Evolutionary conservation across 2,329 filamentous ascomycete genomes (phyloP).

Genomic region (Stagonosporopsis cucurbitacearum): DNA sequence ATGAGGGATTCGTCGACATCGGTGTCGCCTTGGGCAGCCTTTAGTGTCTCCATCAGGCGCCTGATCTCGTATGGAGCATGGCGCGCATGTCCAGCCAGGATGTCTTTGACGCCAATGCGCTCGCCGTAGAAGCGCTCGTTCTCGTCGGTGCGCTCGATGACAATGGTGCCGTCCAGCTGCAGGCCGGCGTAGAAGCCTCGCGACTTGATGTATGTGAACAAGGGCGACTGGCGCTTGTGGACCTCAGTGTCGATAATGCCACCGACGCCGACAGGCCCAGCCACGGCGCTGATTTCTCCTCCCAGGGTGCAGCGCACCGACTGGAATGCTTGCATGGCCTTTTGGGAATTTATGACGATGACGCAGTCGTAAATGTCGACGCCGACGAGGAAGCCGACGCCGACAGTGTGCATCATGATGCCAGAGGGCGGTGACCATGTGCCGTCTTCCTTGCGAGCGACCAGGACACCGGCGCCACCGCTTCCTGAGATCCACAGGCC

Average conservation of each 20-base stretch:
- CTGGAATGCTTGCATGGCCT: slow-evolving; percentile 84
- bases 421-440: slow-evolving; percentile 91
- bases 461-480: slow-evolving; percentile 85
- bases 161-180: slow-evolving; percentile 83
- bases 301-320: slow-evolving; percentile 80
- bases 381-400: slow-evolving; percentile 86
- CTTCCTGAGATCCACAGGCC: slow-evolving; percentile 91
- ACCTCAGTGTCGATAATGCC: slow-evolving; percentile 73
- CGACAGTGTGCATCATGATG: slow-evolving; percentile 87
- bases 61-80: slow-evolving; percentile 63
- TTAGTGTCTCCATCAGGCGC: slow-evolving; percentile 80
- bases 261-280: slow-evolving; percentile 79
- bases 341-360: slow-evolving; percentile 85
- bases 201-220: slow-evolving; percentile 89
- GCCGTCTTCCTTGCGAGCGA: slow-evolving; percentile 83
- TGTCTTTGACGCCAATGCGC: slow-evolving; percentile 66
- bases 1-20: slow-evolving; percentile 75
- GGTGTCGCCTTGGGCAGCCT: slow-evolving; percentile 81
- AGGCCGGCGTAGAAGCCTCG: slow-evolving; percentile 87
- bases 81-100: slow-evolving; percentile 66
- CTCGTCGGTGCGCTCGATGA: slow-evolving; percentile 85
- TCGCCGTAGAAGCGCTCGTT: slow-evolving; percentile 86
- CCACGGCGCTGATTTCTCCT: slow-evolving; percentile 76
- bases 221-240: slow-evolving; percentile 71
- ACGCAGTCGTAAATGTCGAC: slow-evolving; percentile 97